These are phyloP conservation scores for Cordyceps militaris DNA, from an alignment of 2,329 filamentous ascomycete genomes.

Conservation along the genomic window DNA sequence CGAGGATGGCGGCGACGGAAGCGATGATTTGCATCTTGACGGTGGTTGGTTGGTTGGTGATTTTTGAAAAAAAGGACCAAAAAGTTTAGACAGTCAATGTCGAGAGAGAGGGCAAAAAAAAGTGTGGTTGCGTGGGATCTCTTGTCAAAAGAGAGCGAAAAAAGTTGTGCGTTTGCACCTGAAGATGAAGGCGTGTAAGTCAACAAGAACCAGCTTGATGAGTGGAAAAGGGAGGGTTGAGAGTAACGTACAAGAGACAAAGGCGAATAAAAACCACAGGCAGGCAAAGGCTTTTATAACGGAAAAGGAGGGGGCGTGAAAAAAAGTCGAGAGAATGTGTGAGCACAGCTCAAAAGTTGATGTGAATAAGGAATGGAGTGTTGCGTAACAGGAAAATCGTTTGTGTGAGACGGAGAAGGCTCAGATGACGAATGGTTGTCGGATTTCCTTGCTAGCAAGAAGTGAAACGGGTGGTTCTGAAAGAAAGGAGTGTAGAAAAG, in stretches of 20 bases:
- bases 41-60: constrained; percentile 14
- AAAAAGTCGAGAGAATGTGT: background rate
- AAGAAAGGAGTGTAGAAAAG: background rate
- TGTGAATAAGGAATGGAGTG: constrained; percentile 1
- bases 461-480: background rate
- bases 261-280: background rate
- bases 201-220: background rate
- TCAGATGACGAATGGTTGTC: background rate
- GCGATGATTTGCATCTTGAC: constrained; percentile 15
- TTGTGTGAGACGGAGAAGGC: background rate
- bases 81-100: background rate
- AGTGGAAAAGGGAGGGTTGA: background rate
- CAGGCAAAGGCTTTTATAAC: background rate
- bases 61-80: background rate
- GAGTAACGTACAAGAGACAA: background rate
- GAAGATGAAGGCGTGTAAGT: background rate
- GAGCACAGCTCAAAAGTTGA: background rate
- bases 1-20: constrained; percentile 33
- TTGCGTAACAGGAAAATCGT: background rate
- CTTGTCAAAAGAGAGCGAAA: constrained; percentile 6
- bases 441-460: background rate
- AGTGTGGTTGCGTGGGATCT: background rate
- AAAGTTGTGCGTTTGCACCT: background rate
- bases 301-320: background rate
- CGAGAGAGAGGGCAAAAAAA: background rate